phyloP scores from a whole-genome alignment of 257 asterid species.

The Petunia secreta region DNA sequence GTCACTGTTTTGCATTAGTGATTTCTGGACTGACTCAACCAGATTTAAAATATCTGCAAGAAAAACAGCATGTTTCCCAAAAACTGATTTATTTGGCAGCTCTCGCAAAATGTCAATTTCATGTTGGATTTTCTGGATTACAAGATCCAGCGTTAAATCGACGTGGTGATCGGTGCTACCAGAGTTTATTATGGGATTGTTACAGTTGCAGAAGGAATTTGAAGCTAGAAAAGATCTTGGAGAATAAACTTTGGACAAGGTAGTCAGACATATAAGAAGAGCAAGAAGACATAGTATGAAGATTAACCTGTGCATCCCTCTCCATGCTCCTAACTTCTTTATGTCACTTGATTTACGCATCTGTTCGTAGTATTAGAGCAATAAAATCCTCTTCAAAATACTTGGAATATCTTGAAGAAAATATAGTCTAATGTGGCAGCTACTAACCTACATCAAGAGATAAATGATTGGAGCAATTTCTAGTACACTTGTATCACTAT shows the following conservation, averaged over 20 bases:
- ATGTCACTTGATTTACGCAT: slow-evolving; percentile 38
- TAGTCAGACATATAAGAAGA: slow-evolving; percentile 39
- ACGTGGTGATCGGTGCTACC: slow-evolving; percentile 15
- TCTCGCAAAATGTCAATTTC: slow-evolving; percentile 41
- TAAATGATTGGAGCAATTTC: not conserved
- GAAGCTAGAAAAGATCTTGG: slow-evolving; percentile 40
- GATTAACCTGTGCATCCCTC: slow-evolving; percentile 39
- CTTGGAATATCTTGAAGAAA: not conserved
- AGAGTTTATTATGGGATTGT: not conserved
- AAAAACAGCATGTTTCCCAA: slow-evolving; percentile 40
- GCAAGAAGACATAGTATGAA: slow-evolving; percentile 35
- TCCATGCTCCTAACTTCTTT: slow-evolving; percentile 39
- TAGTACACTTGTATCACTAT: not conserved
- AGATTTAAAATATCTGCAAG: slow-evolving; percentile 62
- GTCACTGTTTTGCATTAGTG: slow-evolving; percentile 2
- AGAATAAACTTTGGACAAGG: slow-evolving; percentile 48
- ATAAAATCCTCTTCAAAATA: not conserved
- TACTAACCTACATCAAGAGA: not conserved
- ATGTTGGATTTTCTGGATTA: slow-evolving; percentile 42
- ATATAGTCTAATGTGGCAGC: not conserved
- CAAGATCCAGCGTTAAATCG: slow-evolving; percentile 32
- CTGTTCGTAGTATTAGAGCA: not conserved
- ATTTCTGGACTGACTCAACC: slow-evolving; percentile 38
- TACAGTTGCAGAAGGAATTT: slow-evolving; percentile 34
- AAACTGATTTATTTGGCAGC: slow-evolving; percentile 26